Percentiles rank a stretch among this genome's conserved stretches.
phyloP scores from a whole-genome alignment of 2,329 filamentous ascomycete species.

The Passalora sequoiae region DNA sequence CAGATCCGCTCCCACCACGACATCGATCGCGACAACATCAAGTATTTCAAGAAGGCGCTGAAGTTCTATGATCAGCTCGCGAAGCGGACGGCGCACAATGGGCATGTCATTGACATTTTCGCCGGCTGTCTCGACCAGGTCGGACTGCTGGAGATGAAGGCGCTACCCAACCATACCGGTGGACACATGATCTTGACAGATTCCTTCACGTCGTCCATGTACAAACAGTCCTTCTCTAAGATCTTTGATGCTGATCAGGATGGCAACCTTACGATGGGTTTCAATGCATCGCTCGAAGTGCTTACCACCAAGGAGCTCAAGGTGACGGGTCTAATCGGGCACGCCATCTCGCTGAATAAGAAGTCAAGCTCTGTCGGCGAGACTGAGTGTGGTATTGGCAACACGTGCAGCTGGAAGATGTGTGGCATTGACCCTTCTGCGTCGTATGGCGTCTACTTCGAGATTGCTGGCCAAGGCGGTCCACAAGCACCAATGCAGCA shows the following conservation, averaged over 20 bases:
- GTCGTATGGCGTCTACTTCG: conserved; percentile 95
- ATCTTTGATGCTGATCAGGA: conserved; percentile 96
- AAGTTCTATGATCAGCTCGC: conserved; percentile 97
- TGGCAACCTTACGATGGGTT: conserved; percentile 94
- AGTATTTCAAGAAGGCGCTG: conserved; percentile 98
- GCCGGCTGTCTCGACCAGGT: conserved; percentile 97
- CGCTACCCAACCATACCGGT: conserved; percentile 88
- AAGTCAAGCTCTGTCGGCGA: conserved; percentile 96
- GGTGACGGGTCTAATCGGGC: conserved; percentile 93
- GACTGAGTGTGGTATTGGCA: conserved; percentile 96
- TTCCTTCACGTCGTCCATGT: conserved; percentile 98
- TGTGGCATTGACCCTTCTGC: conserved; percentile 91
- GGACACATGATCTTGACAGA: conserved; percentile 98
- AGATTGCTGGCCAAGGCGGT: conserved; percentile 90
- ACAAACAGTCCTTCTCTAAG: conserved; percentile 95
- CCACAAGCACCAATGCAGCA: conserved; percentile 71
- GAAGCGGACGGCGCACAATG: conserved; percentile 91
- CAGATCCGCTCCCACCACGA: conserved; percentile 98
- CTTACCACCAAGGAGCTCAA: conserved; percentile 97
- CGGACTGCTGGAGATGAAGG: conserved; percentile 96
- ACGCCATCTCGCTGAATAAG: conserved; percentile 95
- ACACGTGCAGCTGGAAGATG: conserved; percentile 99
- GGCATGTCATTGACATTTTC: conserved; percentile 96
- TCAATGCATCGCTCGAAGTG: conserved; percentile 93
- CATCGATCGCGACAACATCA: conserved; percentile 97